Evolutionary conservation across 495 filamentous ascomycete genomes (phyloP).

Genomic region (Cairneyella variabilis): DNA sequence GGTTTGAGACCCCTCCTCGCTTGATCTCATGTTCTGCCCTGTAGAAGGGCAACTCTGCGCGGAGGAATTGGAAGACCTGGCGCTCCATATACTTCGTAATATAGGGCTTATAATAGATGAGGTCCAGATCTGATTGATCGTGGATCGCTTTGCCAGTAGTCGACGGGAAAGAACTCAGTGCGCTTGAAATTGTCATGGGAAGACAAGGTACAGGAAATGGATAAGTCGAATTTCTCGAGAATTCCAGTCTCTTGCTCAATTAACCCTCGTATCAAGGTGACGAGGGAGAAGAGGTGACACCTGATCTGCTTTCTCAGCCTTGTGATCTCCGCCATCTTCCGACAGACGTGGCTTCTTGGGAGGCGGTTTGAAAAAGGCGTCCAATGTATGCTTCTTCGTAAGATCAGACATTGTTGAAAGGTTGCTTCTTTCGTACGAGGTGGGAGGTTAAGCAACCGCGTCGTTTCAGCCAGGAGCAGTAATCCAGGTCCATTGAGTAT

Average conservation of each 20-base stretch:
- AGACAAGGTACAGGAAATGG: slow-evolving; percentile 59
- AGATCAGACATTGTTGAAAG: slow-evolving; percentile 19
- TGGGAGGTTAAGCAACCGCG: too few relatives aligned
- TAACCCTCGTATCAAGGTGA: neutral
- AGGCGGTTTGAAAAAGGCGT: slow-evolving; percentile 46
- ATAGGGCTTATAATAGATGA: slow-evolving; percentile 67
- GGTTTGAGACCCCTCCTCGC: slow-evolving; percentile 49
- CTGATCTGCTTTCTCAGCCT: neutral
- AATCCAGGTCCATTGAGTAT: too few relatives aligned
- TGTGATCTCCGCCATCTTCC: neutral
- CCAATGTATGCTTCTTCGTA: slow-evolving; percentile 44
- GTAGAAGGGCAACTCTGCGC: slow-evolving; percentile 64
- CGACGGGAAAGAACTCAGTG: slow-evolving; percentile 30
- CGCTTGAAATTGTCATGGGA: slow-evolving; percentile 31
- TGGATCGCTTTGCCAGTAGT: slow-evolving; percentile 41
- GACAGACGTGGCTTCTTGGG: slow-evolving; percentile 29
- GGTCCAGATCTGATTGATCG: slow-evolving; percentile 60
- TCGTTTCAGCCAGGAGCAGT: too few relatives aligned
- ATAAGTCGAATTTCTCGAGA: slow-evolving; percentile 52
- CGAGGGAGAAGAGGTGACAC: too few relatives aligned
- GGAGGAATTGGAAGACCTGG: slow-evolving; percentile 62
- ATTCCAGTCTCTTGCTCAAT: slow-evolving; percentile 8
- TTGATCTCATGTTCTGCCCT: slow-evolving; percentile 67
- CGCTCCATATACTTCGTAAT: slow-evolving; percentile 45
- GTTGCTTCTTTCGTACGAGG: too few relatives aligned